Percentiles rank a stretch among this genome's conserved stretches.
phyloP scores from a whole-genome alignment of 306 rosid genomes.

The Ormosia semicastrata region DNA sequence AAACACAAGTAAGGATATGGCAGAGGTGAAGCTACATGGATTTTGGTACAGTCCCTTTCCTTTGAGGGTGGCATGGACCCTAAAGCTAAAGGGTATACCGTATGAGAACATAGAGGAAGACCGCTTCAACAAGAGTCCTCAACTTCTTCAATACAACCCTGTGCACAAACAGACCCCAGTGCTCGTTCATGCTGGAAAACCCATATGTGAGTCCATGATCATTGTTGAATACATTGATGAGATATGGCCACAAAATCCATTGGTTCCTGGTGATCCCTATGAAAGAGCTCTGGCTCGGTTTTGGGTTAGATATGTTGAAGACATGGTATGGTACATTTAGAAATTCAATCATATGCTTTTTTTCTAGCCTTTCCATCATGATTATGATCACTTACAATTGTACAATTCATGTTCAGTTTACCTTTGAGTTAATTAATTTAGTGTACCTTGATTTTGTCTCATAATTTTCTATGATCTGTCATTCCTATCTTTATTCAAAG shows the following conservation, averaged over 20 bases:
- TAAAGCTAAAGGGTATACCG: constrained; percentile 46
- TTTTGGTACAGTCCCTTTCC: constrained; percentile 45
- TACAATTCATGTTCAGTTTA: neutral
- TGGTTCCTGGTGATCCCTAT: constrained; percentile 39
- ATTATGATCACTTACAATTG: neutral
- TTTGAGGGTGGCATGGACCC: constrained; percentile 43
- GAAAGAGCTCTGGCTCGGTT: constrained; percentile 46
- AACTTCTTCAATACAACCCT: constrained; percentile 45
- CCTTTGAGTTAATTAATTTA: neutral
- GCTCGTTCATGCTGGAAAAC: constrained; percentile 46
- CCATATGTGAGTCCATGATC: constrained; percentile 47
- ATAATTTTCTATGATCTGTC: too few species aligned
- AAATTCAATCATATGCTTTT: neutral
- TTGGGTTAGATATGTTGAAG: constrained; percentile 43
- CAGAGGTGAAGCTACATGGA: constrained; percentile 44
- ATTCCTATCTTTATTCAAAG: neutral
- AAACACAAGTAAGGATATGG: neutral
- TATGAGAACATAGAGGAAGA: constrained; percentile 53
- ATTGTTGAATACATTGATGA: constrained; percentile 54
- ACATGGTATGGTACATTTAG: constrained; percentile 24
- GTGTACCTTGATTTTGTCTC: too few species aligned
- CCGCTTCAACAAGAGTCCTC: constrained; percentile 37
- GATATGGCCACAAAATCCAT: constrained; percentile 42
- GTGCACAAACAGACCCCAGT: constrained; percentile 45
- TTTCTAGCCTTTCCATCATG: neutral